Evolutionary conservation across 352 stramenopile species (phyloP).

Genomic region (Plasmopara viticola): DNA sequence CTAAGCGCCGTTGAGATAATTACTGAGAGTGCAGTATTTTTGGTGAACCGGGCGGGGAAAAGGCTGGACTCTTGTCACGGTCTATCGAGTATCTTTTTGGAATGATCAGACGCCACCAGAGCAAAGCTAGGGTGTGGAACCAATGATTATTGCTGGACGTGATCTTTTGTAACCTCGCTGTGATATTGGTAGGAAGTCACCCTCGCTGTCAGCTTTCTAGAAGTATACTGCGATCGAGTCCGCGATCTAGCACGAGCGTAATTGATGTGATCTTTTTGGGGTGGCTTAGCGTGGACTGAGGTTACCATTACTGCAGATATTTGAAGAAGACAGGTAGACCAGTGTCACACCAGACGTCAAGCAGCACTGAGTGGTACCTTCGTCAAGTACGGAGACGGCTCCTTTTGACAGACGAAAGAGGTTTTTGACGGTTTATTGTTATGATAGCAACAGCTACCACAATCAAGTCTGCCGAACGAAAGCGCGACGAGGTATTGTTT

Average conservation of each 20-base stretch:
- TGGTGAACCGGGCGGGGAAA: constrained; percentile 70
- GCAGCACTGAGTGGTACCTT: constrained; percentile 77
- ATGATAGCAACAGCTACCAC: constrained; percentile 17
- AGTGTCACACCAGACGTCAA: constrained; percentile 75
- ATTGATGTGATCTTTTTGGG: constrained; percentile 4
- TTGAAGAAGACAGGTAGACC: constrained; percentile 57
- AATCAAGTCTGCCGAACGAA: constrained; percentile 63
- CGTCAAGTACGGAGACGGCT: constrained; percentile 37
- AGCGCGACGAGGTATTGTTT: constrained; percentile 43
- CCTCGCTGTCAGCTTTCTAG: constrained; percentile 87
- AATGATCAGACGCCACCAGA: constrained; percentile 59
- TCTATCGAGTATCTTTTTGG: constrained; percentile 89
- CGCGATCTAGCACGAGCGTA: constrained; percentile 88
- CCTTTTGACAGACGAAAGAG: background rate
- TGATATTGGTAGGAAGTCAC: constrained; percentile 51
- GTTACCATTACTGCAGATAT: constrained; percentile 32
- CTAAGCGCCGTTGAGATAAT: background rate
- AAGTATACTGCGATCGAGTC: constrained; percentile 93
- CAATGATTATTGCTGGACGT: background rate
- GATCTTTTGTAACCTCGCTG: background rate
- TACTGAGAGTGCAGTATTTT: constrained; percentile 57
- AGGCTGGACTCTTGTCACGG: constrained; percentile 80
- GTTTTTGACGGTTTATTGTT: background rate
- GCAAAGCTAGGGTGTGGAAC: constrained; percentile 42
- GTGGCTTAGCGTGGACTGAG: background rate